These are phyloP conservation scores for Kwoniella newhampshirensis DNA, from an alignment of 768 basidiomycete genomes.

Conservation along the genomic window DNA sequence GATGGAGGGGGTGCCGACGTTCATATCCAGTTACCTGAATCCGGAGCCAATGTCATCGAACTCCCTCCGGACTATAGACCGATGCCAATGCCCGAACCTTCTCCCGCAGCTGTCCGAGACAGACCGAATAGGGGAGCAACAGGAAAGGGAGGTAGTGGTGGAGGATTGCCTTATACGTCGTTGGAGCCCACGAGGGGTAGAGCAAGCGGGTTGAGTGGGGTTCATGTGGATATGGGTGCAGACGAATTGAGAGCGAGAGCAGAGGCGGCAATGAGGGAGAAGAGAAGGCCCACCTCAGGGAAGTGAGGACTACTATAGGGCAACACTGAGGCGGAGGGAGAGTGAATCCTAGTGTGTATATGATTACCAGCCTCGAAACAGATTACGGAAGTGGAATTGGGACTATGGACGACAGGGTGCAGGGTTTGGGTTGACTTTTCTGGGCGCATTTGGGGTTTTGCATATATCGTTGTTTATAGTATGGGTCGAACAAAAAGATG, in stretches of 20 bases:
- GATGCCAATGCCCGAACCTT: neutral
- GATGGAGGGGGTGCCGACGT: slow-evolving; percentile 34
- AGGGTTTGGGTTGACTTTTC: no score
- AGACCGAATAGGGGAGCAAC: neutral
- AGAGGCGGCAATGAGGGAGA: slow-evolving; percentile 34
- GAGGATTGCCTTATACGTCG: neutral
- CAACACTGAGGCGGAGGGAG: no score
- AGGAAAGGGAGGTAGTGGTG: neutral
- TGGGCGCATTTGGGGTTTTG: no score
- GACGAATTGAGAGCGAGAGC: slow-evolving; percentile 35
- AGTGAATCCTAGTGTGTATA: no score
- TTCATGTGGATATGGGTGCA: no score
- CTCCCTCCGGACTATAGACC: slow-evolving; percentile 36
- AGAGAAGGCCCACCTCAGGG: slow-evolving; percentile 2
- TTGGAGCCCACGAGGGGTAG: neutral
- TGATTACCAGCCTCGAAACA: no score
- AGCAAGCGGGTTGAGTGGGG: neutral
- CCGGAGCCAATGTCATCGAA: slow-evolving; percentile 26
- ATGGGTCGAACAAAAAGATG: no score
- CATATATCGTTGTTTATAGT: no score
- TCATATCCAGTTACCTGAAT: slow-evolving; percentile 35
- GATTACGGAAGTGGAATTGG: no score
- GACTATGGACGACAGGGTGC: no score
- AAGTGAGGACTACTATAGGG: no score
- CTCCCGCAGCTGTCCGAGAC: neutral